Conservation (phyloP, 495 filamentous ascomycete species). For the Cenococcum geophilum region DNA sequence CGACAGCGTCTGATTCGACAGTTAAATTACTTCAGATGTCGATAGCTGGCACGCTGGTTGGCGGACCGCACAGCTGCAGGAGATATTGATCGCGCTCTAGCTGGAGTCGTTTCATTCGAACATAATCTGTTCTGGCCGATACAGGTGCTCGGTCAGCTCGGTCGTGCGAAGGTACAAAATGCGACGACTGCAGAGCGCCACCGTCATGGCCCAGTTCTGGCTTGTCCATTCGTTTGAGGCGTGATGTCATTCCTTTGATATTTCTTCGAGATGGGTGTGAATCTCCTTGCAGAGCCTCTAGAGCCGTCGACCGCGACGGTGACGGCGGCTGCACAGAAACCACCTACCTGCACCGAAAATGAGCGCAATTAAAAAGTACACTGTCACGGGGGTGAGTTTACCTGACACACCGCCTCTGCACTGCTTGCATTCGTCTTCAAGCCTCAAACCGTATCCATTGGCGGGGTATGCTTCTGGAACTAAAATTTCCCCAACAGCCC, state of each 20-base stretch:
- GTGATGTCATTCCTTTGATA: not conserved
- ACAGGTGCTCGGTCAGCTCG: no score
- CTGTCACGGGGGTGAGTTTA: conserved; percentile 33
- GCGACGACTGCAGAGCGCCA: no score
- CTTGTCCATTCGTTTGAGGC: not conserved
- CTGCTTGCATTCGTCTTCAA: not conserved
- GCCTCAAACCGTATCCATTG: not conserved
- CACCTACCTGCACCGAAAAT: conserved; percentile 20
- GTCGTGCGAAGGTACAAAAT: no score
- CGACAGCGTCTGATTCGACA: no score
- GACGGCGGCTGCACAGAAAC: conserved; percentile 6
- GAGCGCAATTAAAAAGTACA: conserved; percentile 34
- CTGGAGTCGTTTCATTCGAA: no score
- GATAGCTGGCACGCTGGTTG: no score
- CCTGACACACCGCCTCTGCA: not conserved
- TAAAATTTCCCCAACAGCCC: conserved; percentile 45
- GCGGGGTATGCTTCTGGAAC: conserved; percentile 9
- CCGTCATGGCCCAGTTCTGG: no score
- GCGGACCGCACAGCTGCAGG: no score
- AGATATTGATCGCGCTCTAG: no score
- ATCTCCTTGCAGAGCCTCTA: conserved; percentile 8
- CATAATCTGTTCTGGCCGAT: no score
- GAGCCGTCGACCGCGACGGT: not conserved
- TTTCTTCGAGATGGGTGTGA: conserved; percentile 15
- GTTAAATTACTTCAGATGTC: no score